A percentile compares a stretch with the other conserved stretches of the same genome.
Evolutionary conservation across 2,329 filamentous ascomycete species (phyloP).

Genomic region (Tothia fuscella): DNA sequence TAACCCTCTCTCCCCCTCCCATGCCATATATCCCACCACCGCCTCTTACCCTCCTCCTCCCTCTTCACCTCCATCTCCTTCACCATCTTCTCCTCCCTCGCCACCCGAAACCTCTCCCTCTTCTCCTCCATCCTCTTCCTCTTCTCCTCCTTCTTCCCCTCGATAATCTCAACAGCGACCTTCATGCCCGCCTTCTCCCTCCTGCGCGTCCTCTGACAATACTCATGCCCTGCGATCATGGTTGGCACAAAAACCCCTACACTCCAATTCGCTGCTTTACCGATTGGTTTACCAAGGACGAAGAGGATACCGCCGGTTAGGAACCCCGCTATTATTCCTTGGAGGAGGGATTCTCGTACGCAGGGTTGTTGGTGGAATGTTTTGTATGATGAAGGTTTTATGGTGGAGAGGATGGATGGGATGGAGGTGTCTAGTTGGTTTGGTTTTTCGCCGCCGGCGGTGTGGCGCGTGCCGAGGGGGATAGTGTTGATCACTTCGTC

Average conservation of each 20-base stretch:
- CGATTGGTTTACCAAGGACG: conserved; percentile 8
- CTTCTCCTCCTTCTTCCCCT: conserved; percentile 57
- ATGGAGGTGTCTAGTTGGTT: conserved; percentile 11
- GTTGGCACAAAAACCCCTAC: conserved; percentile 62
- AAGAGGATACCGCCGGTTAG: conserved; percentile 64
- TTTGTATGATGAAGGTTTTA: conserved; percentile 57
- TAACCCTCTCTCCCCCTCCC: background rate
- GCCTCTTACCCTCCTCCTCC: conserved; percentile 11
- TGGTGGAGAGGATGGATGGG: conserved; percentile 51
- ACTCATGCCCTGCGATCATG: conserved; percentile 67
- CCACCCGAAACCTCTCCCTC: background rate
- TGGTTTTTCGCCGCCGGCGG: conserved; percentile 39
- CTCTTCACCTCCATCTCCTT: conserved; percentile 12
- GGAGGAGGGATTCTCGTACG: conserved; percentile 67
- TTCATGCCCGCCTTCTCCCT: conserved; percentile 76
- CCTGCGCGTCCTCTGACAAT: conserved; percentile 62
- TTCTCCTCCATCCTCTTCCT: conserved; percentile 35
- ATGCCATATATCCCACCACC: conserved; percentile 17
- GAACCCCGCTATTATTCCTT: conserved; percentile 71
- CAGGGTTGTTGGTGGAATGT: conserved; percentile 71
- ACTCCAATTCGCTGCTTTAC: conserved; percentile 21
- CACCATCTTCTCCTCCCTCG: conserved; percentile 8
- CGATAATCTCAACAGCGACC: conserved; percentile 70
- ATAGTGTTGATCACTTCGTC: conserved; percentile 40
- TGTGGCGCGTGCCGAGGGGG: conserved; percentile 46